Conservation (phyloP, 306 rosid species). For the Trifolium fragiferum region DNA sequence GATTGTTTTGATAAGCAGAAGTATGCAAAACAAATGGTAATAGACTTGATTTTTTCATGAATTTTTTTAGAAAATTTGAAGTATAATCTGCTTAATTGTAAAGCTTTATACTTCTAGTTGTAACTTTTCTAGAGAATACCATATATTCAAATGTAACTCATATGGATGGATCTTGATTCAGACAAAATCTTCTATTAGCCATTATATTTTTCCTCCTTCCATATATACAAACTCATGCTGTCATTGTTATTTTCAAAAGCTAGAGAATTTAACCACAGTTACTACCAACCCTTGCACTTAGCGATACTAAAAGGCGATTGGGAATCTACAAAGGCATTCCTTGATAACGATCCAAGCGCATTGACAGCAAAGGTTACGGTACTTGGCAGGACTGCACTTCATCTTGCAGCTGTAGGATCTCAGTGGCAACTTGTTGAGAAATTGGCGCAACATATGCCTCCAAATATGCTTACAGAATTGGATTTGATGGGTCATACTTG, state of each 20-base stretch:
- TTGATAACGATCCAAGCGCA: constrained; percentile 50
- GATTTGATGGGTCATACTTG: constrained; percentile 56
- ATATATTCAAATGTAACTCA: no score
- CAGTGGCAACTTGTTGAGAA: constrained; percentile 55
- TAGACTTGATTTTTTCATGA: no score
- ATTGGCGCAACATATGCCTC: constrained; percentile 43
- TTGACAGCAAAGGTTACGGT: constrained; percentile 46
- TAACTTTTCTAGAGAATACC: no score
- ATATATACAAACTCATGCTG: constrained; percentile 28
- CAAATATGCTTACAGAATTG: constrained; percentile 27
- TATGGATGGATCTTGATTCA: no score
- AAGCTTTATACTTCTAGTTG: no score
- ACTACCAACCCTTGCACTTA: constrained; percentile 53
- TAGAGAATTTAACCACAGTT: constrained; percentile 48
- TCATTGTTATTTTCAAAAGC: constrained; percentile 36
- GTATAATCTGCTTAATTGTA: no score
- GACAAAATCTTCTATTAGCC: no score
- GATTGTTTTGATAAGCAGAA: no score
- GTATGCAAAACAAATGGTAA: no score
- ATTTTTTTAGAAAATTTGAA: no score
- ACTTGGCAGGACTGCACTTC: constrained; percentile 45
- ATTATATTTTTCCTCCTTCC: no score
- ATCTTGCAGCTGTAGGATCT: constrained; percentile 52
- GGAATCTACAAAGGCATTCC: constrained; percentile 46
- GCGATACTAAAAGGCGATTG: constrained; percentile 63